Percentiles rank a stretch among this genome's conserved stretches.
Evolutionary conservation across 2,329 filamentous ascomycete species (phyloP).

Genomic region (Coniochaeta prunicola): DNA sequence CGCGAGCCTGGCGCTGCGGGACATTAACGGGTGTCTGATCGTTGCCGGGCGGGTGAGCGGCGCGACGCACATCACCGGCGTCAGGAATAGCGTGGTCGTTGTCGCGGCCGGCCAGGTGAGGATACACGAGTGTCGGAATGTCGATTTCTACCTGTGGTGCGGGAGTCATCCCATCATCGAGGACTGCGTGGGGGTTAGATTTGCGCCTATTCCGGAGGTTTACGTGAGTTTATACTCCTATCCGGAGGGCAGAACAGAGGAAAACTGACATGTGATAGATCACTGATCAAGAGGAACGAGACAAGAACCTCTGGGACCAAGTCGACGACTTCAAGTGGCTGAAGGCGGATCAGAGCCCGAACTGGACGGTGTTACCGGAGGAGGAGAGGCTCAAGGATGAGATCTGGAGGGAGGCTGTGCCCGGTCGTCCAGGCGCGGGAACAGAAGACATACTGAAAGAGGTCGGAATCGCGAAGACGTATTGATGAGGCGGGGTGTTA

Average conservation of each 20-base stretch:
- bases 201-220: constrained; percentile 63
- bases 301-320: constrained; percentile 72
- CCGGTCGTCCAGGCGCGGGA: constrained; percentile 53
- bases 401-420: constrained; percentile 63
- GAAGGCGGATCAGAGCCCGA: constrained; percentile 75
- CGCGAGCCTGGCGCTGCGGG: constrained; percentile 59
- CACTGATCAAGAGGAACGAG: constrained; percentile 19
- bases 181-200: constrained; percentile 70
- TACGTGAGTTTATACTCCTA: constrained; percentile 50
- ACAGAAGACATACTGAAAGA: constrained; percentile 58
- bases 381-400: constrained; percentile 50
- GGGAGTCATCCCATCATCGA: constrained; percentile 88
- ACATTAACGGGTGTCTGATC: constrained; percentile 63
- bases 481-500: neutral
- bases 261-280: constrained; percentile 7
- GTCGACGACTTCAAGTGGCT: constrained; percentile 99
- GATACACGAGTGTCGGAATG: constrained; percentile 78
- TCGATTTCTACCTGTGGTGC: constrained; percentile 78
- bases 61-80: constrained; percentile 72
- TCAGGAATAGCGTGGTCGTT: constrained; percentile 68
- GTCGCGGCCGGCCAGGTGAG: constrained; percentile 81
- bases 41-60: constrained; percentile 74
- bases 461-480: constrained; percentile 25
- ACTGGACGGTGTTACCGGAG: constrained; percentile 69
- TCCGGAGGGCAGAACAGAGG: neutral